These are phyloP conservation scores for Dothistroma septosporum DNA, from an alignment of 2,329 filamentous ascomycete species.

Conservation along the genomic window DNA sequence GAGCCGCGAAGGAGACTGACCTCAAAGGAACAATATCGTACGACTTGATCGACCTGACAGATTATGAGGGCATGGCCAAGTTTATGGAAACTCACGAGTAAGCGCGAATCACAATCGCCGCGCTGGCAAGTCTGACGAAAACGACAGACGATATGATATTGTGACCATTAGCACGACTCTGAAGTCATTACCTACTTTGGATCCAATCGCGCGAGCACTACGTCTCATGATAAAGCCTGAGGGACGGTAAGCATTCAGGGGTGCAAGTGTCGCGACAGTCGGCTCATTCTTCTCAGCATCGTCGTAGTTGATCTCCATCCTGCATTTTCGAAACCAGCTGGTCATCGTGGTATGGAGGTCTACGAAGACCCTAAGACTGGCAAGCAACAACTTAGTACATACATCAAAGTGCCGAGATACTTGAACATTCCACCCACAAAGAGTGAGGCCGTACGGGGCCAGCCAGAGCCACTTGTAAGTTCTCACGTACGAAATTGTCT, in stretches of 20 bases:
- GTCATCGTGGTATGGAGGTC: slow-evolving; percentile 40
- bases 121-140: neutral
- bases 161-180: slow-evolving; percentile 47
- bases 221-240: slow-evolving; percentile 40
- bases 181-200: slow-evolving; percentile 46
- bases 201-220: slow-evolving; percentile 42
- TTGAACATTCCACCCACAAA: slow-evolving; percentile 40
- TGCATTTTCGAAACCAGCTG: slow-evolving; percentile 47
- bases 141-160: slow-evolving; percentile 40
- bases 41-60: slow-evolving; percentile 40
- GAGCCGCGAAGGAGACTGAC: slow-evolving; percentile 16
- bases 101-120: slow-evolving; percentile 8
- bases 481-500: neutral
- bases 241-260: slow-evolving; percentile 21
- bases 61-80: slow-evolving; percentile 31
- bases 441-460: slow-evolving; percentile 36
- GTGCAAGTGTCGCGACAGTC: neutral
- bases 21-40: slow-evolving; percentile 30
- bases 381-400: slow-evolving; percentile 35
- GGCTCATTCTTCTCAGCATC: slow-evolving; percentile 33
- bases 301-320: slow-evolving; percentile 44
- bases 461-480: slow-evolving; percentile 24
- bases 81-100: slow-evolving; percentile 25
- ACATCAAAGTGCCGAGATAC: slow-evolving; percentile 42
- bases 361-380: slow-evolving; percentile 37